Evolutionary conservation across 2,329 filamentous ascomycete genomes (phyloP), one percentile per base, ranked within the genome.

Genomic region (Bipolaris victoriae): DNA sequence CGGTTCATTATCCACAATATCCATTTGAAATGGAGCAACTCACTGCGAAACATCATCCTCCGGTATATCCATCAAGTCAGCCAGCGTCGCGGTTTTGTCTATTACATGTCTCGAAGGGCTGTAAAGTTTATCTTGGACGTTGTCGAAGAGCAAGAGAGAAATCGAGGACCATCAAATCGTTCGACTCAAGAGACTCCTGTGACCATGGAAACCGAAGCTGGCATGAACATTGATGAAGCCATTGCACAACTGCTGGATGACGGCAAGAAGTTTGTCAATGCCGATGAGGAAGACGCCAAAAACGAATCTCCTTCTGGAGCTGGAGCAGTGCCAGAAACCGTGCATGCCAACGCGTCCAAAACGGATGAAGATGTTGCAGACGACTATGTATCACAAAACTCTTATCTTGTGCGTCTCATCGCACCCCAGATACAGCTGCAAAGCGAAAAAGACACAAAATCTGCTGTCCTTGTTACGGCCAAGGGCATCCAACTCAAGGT

Each of bases 401-500:
- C 90, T 66, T 99, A 97, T 75, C 92, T 98, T 70, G 86, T 99
- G 61, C 90, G 93, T 36, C 85, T 99, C 39, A 97, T 99, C 68
- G 95, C 94, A 5, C 95, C 95, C 13, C 95, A 99, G 75, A 97
- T 99, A 57, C 95, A 99, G 75, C 83, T 99, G 43, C 94, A 99
- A 73, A 98, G 95, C 74, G 95, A 99, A 72, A 98, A 97, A 82
- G 98, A 99, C 76, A 90, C 89, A 60, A 97, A 96, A 76, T 90
- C 96, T 56, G 95, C 96, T n/a, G 90, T 97, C 5, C 83, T 99
- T n/a, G 88, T 98, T 45, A 95, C 94, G 3, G 92, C 93, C 26
- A 98, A 98, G 77, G 92, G 93, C 51, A 99, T 99, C 92, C 93
- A 98, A 76, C 86, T 98, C 55, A 98, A 98, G 79, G 90, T 99